Evolutionary conservation across 441 rosid genomes (phyloP), one percentile per base, ranked within the genome.

Genomic region (Iberis amara): DNA sequence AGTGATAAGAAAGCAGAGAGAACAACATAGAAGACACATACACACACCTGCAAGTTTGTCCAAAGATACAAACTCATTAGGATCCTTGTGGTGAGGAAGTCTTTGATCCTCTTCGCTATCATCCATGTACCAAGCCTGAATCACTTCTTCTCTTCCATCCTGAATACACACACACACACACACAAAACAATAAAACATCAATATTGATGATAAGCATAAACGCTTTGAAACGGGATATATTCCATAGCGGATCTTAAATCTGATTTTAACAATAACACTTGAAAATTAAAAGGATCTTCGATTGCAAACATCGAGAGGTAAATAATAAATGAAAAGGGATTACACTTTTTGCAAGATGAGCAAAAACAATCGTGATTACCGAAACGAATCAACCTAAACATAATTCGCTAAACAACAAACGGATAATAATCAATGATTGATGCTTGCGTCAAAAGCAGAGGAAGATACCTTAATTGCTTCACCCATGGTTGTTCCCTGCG

Each of bases 61-160:
- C 60, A 85, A 61, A 14, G 89, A 82, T 18, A 91, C 59, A 72
- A 72, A 86, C 63, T 88, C 88, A 47, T 77, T 73, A 10, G 94
- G 92, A 11, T 88, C 76, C 39, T 72, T 79, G 68, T 80, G 96
- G 72, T 86, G 98, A 23, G 88, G 94, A 56, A 86, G 82, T 54
- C 91, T 69, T 76, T 88, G 98, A 56, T 88, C 96, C 42, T 83
- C 91, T 26, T 77, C 28, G 47, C 80, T 82, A 24, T 78, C 82
- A 64, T 89, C 85, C 91, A 92, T 86, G 70, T 82, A 89, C 95
- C 96, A 88, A 38, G 95, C 96, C 52, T 86, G 85, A n/a, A 87
- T 42, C 45, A 87, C 95, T 57, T 87, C 95, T 62, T 78, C 92
- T 49, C 81, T 79, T 11, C 57, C 36, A 75, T 79, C 87, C 95